phyloP scores from a whole-genome alignment of 2,329 filamentous ascomycete species.

The Trichoderma koningii region DNA sequence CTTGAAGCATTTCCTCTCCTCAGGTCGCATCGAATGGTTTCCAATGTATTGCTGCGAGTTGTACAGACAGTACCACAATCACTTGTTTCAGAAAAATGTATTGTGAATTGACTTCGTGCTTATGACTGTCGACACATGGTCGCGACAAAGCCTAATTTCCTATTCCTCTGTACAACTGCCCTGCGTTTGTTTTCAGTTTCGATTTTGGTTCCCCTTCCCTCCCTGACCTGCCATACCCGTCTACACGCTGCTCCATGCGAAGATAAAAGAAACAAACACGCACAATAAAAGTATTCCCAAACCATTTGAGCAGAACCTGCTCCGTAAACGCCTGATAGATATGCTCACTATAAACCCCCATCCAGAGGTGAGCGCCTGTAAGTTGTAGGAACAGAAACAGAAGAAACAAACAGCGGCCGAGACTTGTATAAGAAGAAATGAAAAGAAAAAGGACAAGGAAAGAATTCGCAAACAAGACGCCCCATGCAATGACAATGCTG shows the following conservation, averaged over 20 bases:
- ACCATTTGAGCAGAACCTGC: constrained; percentile 20
- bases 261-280: background rate
- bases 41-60: background rate
- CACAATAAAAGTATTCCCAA: background rate
- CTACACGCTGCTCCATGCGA: constrained; percentile 26
- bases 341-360: constrained; percentile 19
- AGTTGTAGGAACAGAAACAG: background rate
- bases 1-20: background rate
- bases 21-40: too few relatives aligned
- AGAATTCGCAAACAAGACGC: constrained; percentile 26
- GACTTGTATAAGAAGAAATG: background rate
- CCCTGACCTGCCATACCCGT: constrained; percentile 13
- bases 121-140: constrained; percentile 8
- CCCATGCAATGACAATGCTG: constrained; percentile 25
- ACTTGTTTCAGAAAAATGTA: background rate
- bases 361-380: constrained; percentile 21
- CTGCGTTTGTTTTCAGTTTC: constrained; percentile 17
- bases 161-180: constrained; percentile 11
- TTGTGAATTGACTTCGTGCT: constrained; percentile 13
- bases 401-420: constrained; percentile 1
- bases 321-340: constrained; percentile 24
- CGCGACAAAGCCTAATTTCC: background rate
- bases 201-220: background rate
- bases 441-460: background rate
- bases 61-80: background rate